phyloP scores from a whole-genome alignment of 352 stramenopile species.

The Bremia lactucae region DNA sequence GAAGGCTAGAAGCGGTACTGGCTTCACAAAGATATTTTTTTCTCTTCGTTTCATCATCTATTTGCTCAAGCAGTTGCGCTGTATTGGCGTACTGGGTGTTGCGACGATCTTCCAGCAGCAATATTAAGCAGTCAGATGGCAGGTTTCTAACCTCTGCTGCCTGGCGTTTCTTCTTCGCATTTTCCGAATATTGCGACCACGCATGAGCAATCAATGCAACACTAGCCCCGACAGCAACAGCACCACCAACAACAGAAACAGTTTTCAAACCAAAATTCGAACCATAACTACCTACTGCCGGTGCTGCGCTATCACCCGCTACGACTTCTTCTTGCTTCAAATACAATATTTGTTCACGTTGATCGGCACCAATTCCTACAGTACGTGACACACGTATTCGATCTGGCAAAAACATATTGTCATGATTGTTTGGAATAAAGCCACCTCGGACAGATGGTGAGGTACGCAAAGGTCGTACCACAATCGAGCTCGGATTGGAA shows the following conservation, averaged over 20 bases:
- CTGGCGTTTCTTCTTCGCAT: conserved; percentile 46
- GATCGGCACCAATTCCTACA: conserved; percentile 43
- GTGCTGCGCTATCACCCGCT: conserved; percentile 36
- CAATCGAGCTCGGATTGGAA: conserved; percentile 57
- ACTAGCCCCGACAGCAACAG: conserved; percentile 65
- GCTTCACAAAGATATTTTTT: conserved; percentile 12
- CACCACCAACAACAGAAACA: conserved; percentile 59
- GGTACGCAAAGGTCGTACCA: conserved; percentile 38
- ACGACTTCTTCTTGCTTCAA: conserved; percentile 70
- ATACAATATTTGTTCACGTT: conserved; percentile 62
- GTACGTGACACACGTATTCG: conserved; percentile 59
- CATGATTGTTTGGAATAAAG: conserved; percentile 68
- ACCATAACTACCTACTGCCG: conserved; percentile 13
- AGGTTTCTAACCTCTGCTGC: conserved; percentile 64
- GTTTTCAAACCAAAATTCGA: conserved; percentile 31
- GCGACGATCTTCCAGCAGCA: conserved; percentile 60
- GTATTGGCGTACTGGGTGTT: conserved; percentile 18
- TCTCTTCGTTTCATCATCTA: conserved; percentile 21
- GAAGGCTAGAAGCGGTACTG: conserved; percentile 3
- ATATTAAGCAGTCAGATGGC: conserved; percentile 53
- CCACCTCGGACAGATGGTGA: conserved; percentile 23
- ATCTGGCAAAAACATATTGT: conserved; percentile 69
- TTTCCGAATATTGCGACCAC: conserved; percentile 77
- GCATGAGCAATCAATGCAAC: conserved; percentile 68
- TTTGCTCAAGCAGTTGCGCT: conserved; percentile 22